A percentile compares a stretch with the other conserved stretches of the same genome.
phyloP scores from a whole-genome alignment of 2,329 filamentous ascomycete genomes.

The Colletotrichum sp. region DNA sequence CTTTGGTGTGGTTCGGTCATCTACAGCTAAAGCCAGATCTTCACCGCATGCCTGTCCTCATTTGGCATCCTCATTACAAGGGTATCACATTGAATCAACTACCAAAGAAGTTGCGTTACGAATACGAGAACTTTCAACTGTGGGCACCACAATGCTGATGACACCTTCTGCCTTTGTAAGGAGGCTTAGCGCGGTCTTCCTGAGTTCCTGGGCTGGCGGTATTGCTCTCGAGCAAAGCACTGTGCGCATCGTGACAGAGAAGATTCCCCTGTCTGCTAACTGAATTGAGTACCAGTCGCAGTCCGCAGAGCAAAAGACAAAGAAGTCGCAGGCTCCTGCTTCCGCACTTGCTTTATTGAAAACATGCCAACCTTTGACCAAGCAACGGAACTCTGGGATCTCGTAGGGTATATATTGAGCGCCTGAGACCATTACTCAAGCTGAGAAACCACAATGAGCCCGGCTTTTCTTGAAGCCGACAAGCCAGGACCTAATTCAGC shows the following conservation, averaged over 20 bases:
- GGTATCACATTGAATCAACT: no score
- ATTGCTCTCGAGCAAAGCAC: background rate
- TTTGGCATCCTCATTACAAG: no score
- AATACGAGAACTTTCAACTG: no score
- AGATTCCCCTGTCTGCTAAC: background rate
- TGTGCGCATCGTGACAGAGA: background rate
- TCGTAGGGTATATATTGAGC: rapidly evolving
- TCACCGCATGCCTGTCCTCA: no score
- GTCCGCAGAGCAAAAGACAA: background rate
- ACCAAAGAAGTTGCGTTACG: no score
- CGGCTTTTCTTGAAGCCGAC: background rate
- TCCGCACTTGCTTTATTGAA: background rate
- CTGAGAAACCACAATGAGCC: background rate
- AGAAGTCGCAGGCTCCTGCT: background rate
- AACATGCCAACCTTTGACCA: background rate
- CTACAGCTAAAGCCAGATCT: no score
- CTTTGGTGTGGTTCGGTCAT: no score
- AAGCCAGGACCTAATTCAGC: background rate
- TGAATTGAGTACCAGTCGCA: background rate
- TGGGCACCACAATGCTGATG: no score
- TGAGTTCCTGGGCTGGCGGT: background rate
- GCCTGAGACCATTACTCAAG: background rate
- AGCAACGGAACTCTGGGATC: rapidly evolving
- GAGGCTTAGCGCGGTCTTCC: background rate
- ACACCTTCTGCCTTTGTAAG: no score